Evolutionary conservation across 768 basidiomycete species (phyloP).

Genomic region (Hemileccinum impolitum): DNA sequence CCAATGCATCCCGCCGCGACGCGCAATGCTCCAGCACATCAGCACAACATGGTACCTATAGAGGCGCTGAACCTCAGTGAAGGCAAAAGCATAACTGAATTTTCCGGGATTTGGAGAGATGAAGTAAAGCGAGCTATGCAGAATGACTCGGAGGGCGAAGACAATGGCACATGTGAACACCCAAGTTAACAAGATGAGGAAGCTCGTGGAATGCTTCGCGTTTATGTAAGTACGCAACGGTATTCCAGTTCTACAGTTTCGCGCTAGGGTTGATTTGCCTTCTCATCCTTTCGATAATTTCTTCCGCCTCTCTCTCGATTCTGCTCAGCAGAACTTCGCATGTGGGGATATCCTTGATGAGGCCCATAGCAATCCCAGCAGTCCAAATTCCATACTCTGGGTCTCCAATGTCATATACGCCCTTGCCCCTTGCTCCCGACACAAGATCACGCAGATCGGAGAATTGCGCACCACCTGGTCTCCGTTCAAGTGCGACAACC

Average conservation of each 20-base stretch:
- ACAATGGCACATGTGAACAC: background rate
- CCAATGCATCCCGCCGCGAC: conserved; percentile 64
- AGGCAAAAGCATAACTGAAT: conserved; percentile 69
- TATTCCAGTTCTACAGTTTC: conserved; percentile 17
- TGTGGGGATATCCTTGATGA: conserved; percentile 82
- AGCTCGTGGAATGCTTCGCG: background rate
- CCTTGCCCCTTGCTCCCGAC: conserved; percentile 61
- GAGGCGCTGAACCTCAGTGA: conserved; percentile 80
- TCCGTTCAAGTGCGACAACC: conserved; percentile 79
- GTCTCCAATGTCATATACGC: conserved; percentile 83
- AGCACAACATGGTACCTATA: conserved; percentile 89
- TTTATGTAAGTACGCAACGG: background rate
- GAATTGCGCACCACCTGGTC: conserved; percentile 84
- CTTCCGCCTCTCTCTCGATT: conserved; percentile 75
- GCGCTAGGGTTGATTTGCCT: conserved; percentile 18
- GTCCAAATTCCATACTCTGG: conserved; percentile 86
- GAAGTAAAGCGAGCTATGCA: conserved; percentile 40
- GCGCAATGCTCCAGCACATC: conserved; percentile 67
- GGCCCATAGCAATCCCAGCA: conserved; percentile 59
- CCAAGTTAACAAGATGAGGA: background rate
- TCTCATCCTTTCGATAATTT: conserved; percentile 51
- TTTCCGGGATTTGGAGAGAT: conserved; percentile 63
- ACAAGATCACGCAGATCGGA: conserved; percentile 79
- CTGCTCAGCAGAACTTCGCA: conserved; percentile 66
- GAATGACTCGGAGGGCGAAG: conserved; percentile 11